Evolutionary conservation across 306 rosid species (phyloP).

Genomic region (Cicer judaicum): DNA sequence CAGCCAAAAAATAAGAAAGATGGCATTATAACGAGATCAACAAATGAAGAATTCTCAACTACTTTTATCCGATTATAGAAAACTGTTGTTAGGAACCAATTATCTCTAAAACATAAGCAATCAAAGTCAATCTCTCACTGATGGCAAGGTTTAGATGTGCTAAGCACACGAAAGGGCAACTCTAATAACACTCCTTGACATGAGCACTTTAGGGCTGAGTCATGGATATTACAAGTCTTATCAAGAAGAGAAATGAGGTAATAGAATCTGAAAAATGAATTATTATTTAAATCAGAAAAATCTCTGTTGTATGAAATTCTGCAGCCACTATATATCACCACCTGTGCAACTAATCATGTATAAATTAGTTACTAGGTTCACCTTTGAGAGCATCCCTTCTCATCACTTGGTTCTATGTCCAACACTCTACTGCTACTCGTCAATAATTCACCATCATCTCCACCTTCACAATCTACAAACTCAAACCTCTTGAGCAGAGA

Average conservation of each 20-base stretch:
- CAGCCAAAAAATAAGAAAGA: slow-evolving; percentile 14
- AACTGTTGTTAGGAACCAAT: slow-evolving; percentile 2
- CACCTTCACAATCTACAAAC: slow-evolving; percentile 52
- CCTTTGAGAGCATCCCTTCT: slow-evolving; percentile 64
- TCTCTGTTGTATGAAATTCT: background rate
- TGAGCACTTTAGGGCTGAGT: background rate
- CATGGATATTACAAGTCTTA: background rate
- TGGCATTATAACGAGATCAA: slow-evolving; percentile 20
- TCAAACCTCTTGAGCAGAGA: slow-evolving; percentile 65
- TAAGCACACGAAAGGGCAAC: background rate
- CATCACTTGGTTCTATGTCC: slow-evolving; percentile 48
- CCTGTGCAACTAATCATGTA: slow-evolving; percentile 6
- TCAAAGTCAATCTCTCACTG: background rate
- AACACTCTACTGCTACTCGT: slow-evolving; percentile 41
- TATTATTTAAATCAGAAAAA: background rate
- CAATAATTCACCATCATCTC: slow-evolving; percentile 50
- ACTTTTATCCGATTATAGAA: slow-evolving; percentile 25
- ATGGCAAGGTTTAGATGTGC: too few species aligned
- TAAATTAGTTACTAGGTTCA: slow-evolving; percentile 40
- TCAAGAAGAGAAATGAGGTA: background rate
- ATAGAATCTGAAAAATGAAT: slow-evolving; percentile 1
- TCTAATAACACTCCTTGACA: background rate
- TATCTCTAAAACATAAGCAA: background rate
- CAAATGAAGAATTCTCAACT: background rate
- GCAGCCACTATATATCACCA: slow-evolving; percentile 6